A percentile compares a stretch with the other conserved stretches of the same genome.
phyloP scores from a whole-genome alignment of 1,284 basidiomycete species.

The Volvariella surrecta region DNA sequence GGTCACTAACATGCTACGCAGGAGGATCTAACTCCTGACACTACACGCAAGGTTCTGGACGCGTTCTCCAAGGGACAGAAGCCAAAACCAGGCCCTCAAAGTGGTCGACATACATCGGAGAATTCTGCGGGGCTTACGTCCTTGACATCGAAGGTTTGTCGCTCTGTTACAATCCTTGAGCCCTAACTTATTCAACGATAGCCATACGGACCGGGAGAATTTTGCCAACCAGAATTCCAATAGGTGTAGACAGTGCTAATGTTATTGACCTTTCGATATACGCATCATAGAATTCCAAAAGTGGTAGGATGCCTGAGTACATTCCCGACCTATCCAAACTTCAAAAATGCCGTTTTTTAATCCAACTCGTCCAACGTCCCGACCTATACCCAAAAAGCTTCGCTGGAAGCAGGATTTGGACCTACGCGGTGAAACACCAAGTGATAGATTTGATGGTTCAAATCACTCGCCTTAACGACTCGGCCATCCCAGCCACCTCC shows the following conservation, averaged over 20 bases:
- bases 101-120: constrained; percentile 79
- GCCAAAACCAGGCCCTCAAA: constrained; percentile 91
- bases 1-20: constrained; percentile 22
- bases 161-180: background rate
- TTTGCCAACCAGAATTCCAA: constrained; percentile 82
- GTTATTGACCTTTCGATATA: no score
- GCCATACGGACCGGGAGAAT: constrained; percentile 93
- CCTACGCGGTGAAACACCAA: constrained; percentile 70
- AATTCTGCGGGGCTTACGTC: constrained; percentile 87
- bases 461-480: constrained; percentile 75
- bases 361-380: no score
- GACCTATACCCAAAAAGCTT: no score
- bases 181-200: constrained; percentile 22
- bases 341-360: no score
- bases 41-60: constrained; percentile 84
- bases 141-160: constrained; percentile 70
- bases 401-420: constrained; percentile 59
- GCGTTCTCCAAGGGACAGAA: constrained; percentile 81
- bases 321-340: no score
- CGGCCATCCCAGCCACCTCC: constrained; percentile 75
- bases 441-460: constrained; percentile 45
- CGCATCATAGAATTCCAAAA: no score
- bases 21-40: constrained; percentile 95
- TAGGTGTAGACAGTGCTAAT: constrained; percentile 19
- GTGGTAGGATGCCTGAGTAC: no score